Evolutionary conservation across 768 basidiomycete genomes (phyloP), one percentile per base, ranked within the genome.

Genomic region (Termitomyces sp.): DNA sequence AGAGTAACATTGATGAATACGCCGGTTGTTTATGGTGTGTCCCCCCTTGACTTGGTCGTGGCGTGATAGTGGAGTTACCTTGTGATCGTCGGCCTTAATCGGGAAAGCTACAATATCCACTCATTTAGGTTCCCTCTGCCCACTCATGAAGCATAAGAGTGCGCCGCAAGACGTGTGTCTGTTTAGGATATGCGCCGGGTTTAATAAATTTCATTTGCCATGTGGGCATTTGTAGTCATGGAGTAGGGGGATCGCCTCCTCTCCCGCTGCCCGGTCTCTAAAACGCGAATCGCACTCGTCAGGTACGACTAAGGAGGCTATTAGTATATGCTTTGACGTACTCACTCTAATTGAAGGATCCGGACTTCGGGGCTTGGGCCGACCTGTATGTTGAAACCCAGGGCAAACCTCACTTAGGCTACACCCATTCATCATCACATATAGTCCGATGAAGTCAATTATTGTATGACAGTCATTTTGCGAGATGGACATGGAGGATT

Each of bases 61-160:
- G 56, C 60, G 56, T 60, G 60, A 54, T 43, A 50, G 43, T 55
- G 32, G 43, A 52, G 39, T 48, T 50, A 42, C 36, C 41, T 54
- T 54, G 52, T 51, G 54, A 60, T 55, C 47, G 45, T 35, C 50
- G 56, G 32, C 53, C 50, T 57, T 49, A 52, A 53, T 55, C 50
- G 40, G 56, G 53, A 48, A 49, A 57, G 48, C 39, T 39, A 45
- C 27, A 25, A 36, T 41, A 35, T 46, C 54, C 40, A 56, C 41
- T 22, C 15, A 23, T 42, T 49, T 52, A 33, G 40, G 46, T 40
- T 15, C 35, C 46, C 25, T 25, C 25, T 43, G 42, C 9, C 25
- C 25, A 27, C 25, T 43, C 16, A 43, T n/a, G 23, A 38, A 49
- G 48, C 23, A 18, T 49, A 49, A 49, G 2, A 5, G 16, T 49